phyloP scores from a whole-genome alignment of 1,284 basidiomycete species.

The Irpex rosettiformis region DNA sequence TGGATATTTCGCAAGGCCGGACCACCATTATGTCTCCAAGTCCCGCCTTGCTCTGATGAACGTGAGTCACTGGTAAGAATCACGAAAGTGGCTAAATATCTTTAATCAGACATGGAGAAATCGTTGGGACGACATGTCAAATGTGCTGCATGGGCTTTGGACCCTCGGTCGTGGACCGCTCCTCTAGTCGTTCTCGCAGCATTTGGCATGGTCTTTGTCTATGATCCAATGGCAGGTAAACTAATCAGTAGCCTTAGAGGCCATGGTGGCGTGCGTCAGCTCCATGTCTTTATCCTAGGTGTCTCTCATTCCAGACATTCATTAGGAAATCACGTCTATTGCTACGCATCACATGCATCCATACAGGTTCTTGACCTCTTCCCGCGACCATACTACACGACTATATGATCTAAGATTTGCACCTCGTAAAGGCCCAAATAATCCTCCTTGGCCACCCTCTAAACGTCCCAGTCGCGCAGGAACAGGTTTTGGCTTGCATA shows the following conservation, averaged over 20 bases:
- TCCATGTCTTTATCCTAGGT: background rate
- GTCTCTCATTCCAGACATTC: background rate
- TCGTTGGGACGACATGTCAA: slow-evolving; percentile 31
- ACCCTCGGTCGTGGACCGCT: slow-evolving; percentile 38
- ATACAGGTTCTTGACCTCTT: slow-evolving; percentile 63
- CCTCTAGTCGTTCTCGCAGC: slow-evolving; percentile 55
- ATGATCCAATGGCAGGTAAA: slow-evolving; percentile 34
- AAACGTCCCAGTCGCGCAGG: slow-evolving; percentile 51
- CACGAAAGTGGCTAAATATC: background rate
- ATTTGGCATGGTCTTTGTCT: slow-evolving; percentile 49
- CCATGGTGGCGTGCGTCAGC: slow-evolving; percentile 59
- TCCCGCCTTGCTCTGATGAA: slow-evolving; percentile 4
- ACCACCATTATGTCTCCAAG: slow-evolving; percentile 14
- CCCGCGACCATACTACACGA: slow-evolving; percentile 60
- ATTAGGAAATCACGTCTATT: slow-evolving; percentile 63
- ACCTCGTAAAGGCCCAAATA: slow-evolving; percentile 34
- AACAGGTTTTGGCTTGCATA: slow-evolving; percentile 65
- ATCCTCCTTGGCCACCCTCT: slow-evolving; percentile 57
- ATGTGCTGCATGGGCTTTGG: slow-evolving; percentile 52
- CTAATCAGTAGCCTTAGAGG: slow-evolving; percentile 50
- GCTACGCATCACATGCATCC: slow-evolving; percentile 54
- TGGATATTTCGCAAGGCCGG: slow-evolving; percentile 31
- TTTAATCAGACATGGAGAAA: background rate
- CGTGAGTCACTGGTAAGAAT: background rate
- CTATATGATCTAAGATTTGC: slow-evolving; percentile 53